These are phyloP conservation scores for Peronospora tabacina DNA, from an alignment of 352 stramenopile species.

Conservation along the genomic window DNA sequence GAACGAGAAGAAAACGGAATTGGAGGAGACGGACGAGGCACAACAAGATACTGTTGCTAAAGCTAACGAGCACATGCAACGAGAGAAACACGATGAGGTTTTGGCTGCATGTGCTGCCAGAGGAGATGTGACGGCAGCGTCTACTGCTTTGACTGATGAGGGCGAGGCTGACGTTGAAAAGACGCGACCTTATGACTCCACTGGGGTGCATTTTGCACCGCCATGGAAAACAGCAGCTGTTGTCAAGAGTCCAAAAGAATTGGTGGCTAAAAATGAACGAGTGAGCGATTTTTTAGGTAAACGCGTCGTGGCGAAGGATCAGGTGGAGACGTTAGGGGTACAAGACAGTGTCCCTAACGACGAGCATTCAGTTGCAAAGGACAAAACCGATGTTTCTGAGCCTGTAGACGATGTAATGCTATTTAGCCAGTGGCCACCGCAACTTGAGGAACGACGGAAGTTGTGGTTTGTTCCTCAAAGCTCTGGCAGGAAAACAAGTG, in stretches of 20 bases:
- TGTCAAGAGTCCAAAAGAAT: slow-evolving; percentile 20
- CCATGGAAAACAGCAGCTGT: slow-evolving; percentile 11
- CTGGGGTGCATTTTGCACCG: background rate
- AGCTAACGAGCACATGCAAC: slow-evolving; percentile 4
- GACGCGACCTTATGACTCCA: slow-evolving; percentile 1
- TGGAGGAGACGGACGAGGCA: slow-evolving; percentile 4
- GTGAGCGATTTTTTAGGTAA: slow-evolving; percentile 23
- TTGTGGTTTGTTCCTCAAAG: slow-evolving; percentile 31
- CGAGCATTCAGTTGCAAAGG: slow-evolving; percentile 1
- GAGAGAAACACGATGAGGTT: background rate
- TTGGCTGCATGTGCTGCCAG: background rate
- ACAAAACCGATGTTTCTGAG: slow-evolving; percentile 1
- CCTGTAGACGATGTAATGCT: slow-evolving; percentile 17
- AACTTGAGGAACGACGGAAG: slow-evolving; percentile 38
- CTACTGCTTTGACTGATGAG: background rate
- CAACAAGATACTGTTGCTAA: background rate
- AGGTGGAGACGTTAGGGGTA: background rate
- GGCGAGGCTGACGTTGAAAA: slow-evolving; percentile 8
- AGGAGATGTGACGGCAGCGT: background rate
- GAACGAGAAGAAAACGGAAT: background rate
- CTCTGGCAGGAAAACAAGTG: slow-evolving; percentile 7
- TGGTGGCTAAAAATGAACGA: slow-evolving; percentile 19
- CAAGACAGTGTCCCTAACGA: background rate
- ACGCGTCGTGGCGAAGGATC: slow-evolving; percentile 2
- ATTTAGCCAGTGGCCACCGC: slow-evolving; percentile 38